Conservation (phyloP, 805 yeast genomes). For the Saccharomycopsis sp. region DNA sequence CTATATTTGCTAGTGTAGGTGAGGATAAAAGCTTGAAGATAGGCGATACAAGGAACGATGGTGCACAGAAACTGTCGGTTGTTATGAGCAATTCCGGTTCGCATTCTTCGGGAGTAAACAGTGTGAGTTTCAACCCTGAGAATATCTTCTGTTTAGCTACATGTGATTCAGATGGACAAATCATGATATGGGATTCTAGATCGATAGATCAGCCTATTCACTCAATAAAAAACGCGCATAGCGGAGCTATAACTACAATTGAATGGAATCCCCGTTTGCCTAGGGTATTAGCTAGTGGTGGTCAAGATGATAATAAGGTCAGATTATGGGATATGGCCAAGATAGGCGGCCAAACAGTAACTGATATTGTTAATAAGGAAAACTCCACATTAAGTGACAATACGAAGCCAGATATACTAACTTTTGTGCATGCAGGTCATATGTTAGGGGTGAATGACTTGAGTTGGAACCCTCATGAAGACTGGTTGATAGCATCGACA, state of each 20-base stretch:
- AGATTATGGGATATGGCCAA: slow-evolving; percentile 51
- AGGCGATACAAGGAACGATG: slow-evolving; percentile 44
- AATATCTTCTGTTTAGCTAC: slow-evolving; percentile 56
- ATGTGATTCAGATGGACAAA: slow-evolving; percentile 54
- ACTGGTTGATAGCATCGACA: slow-evolving; percentile 67
- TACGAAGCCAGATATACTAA: slow-evolving; percentile 27
- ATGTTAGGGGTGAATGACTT: slow-evolving; percentile 80
- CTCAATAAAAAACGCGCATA: slow-evolving; percentile 34
- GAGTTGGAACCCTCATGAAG: slow-evolving; percentile 71
- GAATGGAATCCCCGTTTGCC: slow-evolving; percentile 64
- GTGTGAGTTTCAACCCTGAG: slow-evolving; percentile 52
- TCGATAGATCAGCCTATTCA: slow-evolving; percentile 29
- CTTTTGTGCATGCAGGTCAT: slow-evolving; percentile 82
- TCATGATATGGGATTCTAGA: slow-evolving; percentile 65
- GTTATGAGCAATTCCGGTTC: slow-evolving; percentile 1
- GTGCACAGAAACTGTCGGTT: slow-evolving; percentile 2
- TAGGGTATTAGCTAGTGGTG: slow-evolving; percentile 55
- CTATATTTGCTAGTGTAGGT: slow-evolving; percentile 58
- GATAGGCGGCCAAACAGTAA: slow-evolving; percentile 14
- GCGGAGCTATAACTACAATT: slow-evolving; percentile 52
- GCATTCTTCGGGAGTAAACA: slow-evolving; percentile 40
- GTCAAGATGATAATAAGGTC: slow-evolving; percentile 58
- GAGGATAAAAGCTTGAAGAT: slow-evolving; percentile 51
- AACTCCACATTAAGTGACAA: slow-evolving; percentile 16
- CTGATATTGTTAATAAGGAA: slow-evolving; percentile 3